Base-by-base conservation (phyloP, 768 basidiomycete species). In the Suillus brevipes region DNA sequence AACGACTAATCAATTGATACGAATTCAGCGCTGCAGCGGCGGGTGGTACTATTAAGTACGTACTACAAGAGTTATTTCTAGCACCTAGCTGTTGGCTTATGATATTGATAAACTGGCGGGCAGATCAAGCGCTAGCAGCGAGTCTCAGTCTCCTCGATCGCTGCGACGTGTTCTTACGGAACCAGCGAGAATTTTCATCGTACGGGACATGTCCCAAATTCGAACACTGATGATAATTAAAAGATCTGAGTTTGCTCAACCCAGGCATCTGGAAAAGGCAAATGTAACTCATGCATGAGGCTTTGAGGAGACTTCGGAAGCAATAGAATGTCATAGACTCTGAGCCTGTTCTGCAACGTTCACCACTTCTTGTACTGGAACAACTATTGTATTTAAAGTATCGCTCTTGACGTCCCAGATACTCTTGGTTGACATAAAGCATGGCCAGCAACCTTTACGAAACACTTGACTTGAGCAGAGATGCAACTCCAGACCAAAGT, bases 381-480 rank as follows among this genome's bases (percentile, higher is more conserved):
- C 50, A 28, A 42, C 25, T 20, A 18, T 42, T 59, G 57, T 28
- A 59, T 59, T 25, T 7, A 18, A 34, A 34, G 34, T 59, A 59
- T 28, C 13, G 5, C 18, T 25, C 57, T 18, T 14, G 7, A n/a
- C 31, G 10, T 13, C 13, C 12, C 10, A n/a, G 6, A 34, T 13
- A 20, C 53, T 55, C 31, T 53, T 20, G 25, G 16, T n/a, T 14
- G 6, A 23, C 62, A 50, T 20, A 57, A 56, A 68, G 61, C 53
- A 89, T 89, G 86, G 75, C 85, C 38, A 78, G 83, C 34, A 77
- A 82, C 72, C 83, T 93, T 20, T 94, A 94, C 77, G 86, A 91
- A 63, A 78, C 80, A 14, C 80, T 94, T 9, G 85, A 82, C 31
- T 63, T 92, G 0, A 57, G 78, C 12, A 78, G 72, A 43, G 81